These are phyloP conservation scores for Apium graveolens DNA, from an alignment of 129 eudicot genomes.

Conservation along the genomic window DNA sequence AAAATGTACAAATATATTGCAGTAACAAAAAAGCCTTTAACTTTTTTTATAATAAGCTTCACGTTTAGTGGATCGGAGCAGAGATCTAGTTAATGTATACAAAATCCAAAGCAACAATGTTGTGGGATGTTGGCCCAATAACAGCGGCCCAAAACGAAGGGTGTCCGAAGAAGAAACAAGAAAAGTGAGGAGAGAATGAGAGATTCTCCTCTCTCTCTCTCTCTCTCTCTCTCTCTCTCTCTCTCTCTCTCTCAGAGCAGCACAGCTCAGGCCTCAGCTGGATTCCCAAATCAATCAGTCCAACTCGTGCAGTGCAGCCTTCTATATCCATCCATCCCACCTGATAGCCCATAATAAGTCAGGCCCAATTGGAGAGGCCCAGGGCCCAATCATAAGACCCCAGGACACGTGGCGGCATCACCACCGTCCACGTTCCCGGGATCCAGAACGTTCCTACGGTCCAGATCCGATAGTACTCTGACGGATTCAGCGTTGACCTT, in stretches of 20 bases:
- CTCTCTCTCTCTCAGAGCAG: no score
- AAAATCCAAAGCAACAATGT: neutral
- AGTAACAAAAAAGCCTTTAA: no score
- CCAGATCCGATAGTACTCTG: no score
- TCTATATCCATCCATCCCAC: neutral
- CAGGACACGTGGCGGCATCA: no score
- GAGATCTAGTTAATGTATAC: neutral
- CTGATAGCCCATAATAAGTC: no score
- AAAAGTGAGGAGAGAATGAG: neutral
- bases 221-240: no score
- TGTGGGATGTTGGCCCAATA: neutral
- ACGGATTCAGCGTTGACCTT: no score
- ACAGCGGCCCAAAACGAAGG: neutral
- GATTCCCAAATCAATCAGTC: neutral
- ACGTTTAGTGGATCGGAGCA: neutral
- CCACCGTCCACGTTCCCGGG: no score
- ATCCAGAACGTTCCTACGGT: no score
- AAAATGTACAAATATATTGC: no score
- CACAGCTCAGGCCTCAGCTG: neutral
- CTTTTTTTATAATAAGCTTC: neutral
- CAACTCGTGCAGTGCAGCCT: constrained; percentile 5
- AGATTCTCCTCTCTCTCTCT: neutral
- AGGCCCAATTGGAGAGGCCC: no score
- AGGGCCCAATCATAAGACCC: no score
- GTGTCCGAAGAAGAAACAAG: neutral